Percentiles rank a stretch among this genome's conserved stretches.
Conservation (phyloP, 768 basidiomycete genomes). For the Austroboletus festivus region DNA sequence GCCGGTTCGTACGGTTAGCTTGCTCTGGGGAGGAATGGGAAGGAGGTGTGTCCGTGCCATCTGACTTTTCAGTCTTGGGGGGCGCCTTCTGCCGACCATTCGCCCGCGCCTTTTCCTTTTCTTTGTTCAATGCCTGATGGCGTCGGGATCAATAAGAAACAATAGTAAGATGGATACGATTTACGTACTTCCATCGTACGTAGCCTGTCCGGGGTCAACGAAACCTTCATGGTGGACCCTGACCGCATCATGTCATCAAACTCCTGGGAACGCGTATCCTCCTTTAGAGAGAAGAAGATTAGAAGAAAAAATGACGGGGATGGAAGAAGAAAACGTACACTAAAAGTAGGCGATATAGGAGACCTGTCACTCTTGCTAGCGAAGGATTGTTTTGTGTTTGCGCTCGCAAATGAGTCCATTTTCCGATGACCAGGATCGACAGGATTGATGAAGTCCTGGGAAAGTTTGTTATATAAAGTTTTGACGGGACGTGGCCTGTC, state of each 20-base stretch:
- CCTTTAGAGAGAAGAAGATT: conserved; percentile 35
- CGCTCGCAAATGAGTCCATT: conserved; percentile 52
- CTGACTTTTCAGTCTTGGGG: conserved; percentile 23
- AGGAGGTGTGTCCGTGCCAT: conserved; percentile 13
- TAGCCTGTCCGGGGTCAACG: conserved; percentile 89
- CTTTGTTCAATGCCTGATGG: conserved; percentile 67
- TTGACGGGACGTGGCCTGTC: conserved; percentile 64
- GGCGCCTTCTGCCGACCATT: conserved; percentile 27
- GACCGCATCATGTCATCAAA: conserved; percentile 94
- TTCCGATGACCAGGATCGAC: conserved; percentile 54
- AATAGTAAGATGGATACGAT: conserved; percentile 17
- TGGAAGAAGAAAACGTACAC: conserved; percentile 22
- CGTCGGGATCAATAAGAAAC: conserved; percentile 6
- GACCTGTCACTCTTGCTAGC: conserved; percentile 33
- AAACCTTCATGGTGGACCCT: conserved; percentile 90
- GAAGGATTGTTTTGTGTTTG: conserved; percentile 41
- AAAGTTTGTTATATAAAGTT: conserved; percentile 47
- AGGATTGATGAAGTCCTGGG: conserved; percentile 37
- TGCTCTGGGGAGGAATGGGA: conserved; percentile 21
- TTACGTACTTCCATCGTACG: conserved; percentile 86
- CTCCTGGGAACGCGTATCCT: conserved; percentile 62
- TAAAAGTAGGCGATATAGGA: conserved; percentile 34
- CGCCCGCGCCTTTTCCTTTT: conserved; percentile 58
- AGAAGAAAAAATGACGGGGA: conserved; percentile 2
- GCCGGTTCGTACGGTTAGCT: conserved; percentile 25